Evolutionary conservation across 495 filamentous ascomycete species (phyloP).

Genomic region (Ramalina peruviana): DNA sequence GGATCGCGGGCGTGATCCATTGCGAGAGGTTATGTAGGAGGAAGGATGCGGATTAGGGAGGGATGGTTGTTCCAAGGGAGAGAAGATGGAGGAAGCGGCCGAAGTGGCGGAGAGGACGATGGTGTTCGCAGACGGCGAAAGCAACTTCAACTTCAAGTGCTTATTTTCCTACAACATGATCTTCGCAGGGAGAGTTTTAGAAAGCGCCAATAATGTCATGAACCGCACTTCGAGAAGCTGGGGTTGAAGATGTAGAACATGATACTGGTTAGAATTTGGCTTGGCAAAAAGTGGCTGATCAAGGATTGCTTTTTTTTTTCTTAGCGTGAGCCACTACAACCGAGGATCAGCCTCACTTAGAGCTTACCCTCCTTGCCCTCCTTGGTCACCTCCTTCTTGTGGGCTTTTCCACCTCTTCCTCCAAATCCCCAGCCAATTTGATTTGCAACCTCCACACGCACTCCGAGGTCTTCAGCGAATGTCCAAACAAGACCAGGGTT

Average conservation of each 20-base stretch:
- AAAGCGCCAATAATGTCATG: too few relatives aligned
- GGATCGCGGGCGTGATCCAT: constrained; percentile 41
- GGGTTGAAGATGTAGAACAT: too few relatives aligned
- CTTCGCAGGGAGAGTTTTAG: too few relatives aligned
- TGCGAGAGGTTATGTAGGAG: background rate
- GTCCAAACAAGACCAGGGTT: constrained; percentile 54
- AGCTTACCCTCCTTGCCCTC: background rate
- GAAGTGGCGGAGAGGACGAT: background rate
- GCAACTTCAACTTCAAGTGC: too few relatives aligned
- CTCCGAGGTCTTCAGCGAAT: constrained; percentile 52
- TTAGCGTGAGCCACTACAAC: too few relatives aligned
- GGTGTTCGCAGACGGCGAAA: too few relatives aligned
- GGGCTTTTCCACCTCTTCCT: constrained; percentile 18
- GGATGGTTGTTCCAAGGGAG: background rate
- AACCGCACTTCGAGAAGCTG: too few relatives aligned
- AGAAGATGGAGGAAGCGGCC: background rate
- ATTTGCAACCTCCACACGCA: constrained; percentile 47
- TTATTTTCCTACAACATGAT: too few relatives aligned
- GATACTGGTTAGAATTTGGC: too few relatives aligned
- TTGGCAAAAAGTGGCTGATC: too few relatives aligned
- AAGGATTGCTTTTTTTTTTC: too few relatives aligned
- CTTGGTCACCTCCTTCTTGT: constrained; percentile 15
- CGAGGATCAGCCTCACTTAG: background rate
- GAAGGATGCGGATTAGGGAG: background rate
- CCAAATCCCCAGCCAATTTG: constrained; percentile 49